Evolutionary conservation across 2,329 filamentous ascomycete genomes (phyloP), one percentile per base, ranked within the genome.

Genomic region (Sporothrix globosa): DNA sequence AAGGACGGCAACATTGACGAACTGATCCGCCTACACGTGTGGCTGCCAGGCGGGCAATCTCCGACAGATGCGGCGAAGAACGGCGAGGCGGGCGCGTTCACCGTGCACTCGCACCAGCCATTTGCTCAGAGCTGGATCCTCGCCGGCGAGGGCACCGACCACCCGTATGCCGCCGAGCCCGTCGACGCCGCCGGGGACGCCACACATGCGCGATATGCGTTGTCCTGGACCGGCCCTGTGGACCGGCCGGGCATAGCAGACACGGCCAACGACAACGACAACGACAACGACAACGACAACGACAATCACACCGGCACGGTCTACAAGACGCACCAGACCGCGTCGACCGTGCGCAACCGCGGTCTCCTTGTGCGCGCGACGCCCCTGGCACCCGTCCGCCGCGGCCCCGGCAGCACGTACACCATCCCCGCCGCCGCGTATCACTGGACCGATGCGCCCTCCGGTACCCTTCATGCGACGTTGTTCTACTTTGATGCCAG

Each of bases 281-380:
- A 34, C 4, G 34, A 7, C 7, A 9, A 34, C 1, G 41, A 13
- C 41, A 21, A 21, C 11, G 50, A 21, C 50, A 21, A 6, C 50
- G 50, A 52, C 50, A 50, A 2, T 17, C n/a, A 53, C n/a, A 53
- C 50, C n/a, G 11, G 50, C 50, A 53, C 50, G 11, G 21, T n/a
- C n/a, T 53, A 53, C 50, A 53, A 53, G 50, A 53, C 50, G n/a
- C 50, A 53, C 50, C 50, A 53, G 50, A 53, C n/a, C 10, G 50
- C 50, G 7, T 53, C 50, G 19, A 53, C 50, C 50, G 50, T 53
- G 50, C 50, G 50, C 11, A 53, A 53, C n/a, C n/a, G 19, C 50
- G 50, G 50, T n/a, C 19, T 19, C 50, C 24, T 24, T 53, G 50
- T 53, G 6, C 50, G 50, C 10, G 50, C 50, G n/a, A 24, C 50